Conservation (phyloP, 129 eudicot species). For the Tagetes erecta region DNA sequence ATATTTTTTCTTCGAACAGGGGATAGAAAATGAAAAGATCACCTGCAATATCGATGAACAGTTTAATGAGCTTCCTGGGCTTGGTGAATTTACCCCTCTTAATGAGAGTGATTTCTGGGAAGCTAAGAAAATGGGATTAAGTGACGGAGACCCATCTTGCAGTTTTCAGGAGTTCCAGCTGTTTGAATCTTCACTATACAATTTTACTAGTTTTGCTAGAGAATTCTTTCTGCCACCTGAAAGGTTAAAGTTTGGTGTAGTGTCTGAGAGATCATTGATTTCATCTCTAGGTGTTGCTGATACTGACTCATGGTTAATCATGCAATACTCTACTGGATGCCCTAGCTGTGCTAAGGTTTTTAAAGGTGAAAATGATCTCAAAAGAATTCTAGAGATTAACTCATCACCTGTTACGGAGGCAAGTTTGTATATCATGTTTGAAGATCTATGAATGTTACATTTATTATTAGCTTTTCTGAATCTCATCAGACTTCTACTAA, state of each 20-base stretch:
- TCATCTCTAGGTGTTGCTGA: slow-evolving; percentile 55
- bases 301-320: slow-evolving; percentile 58
- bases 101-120: slow-evolving; percentile 47
- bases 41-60: slow-evolving; percentile 47
- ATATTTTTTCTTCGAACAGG: slow-evolving; percentile 43
- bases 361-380: slow-evolving; percentile 54
- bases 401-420: slow-evolving; percentile 66
- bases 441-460: slow-evolving; percentile 9
- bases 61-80: slow-evolving; percentile 46
- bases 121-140: slow-evolving; percentile 35
- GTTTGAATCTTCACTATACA: slow-evolving; percentile 54
- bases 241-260: slow-evolving; percentile 59
- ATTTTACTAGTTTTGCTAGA: slow-evolving; percentile 46
- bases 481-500: background rate
- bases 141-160: slow-evolving; percentile 42
- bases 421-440: slow-evolving; percentile 33
- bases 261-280: slow-evolving; percentile 59
- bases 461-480: slow-evolving; percentile 6
- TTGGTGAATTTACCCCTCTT: slow-evolving; percentile 47
- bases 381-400: slow-evolving; percentile 46
- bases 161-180: slow-evolving; percentile 53
- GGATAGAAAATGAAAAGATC: slow-evolving; percentile 45
- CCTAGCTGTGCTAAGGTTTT: slow-evolving; percentile 70
- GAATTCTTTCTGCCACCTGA: slow-evolving; percentile 83
- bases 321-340: slow-evolving; percentile 64